Evolutionary conservation across 306 rosid genomes (phyloP), one percentile per base, ranked within the genome.

Genomic region (Erythrophleum fordii): DNA sequence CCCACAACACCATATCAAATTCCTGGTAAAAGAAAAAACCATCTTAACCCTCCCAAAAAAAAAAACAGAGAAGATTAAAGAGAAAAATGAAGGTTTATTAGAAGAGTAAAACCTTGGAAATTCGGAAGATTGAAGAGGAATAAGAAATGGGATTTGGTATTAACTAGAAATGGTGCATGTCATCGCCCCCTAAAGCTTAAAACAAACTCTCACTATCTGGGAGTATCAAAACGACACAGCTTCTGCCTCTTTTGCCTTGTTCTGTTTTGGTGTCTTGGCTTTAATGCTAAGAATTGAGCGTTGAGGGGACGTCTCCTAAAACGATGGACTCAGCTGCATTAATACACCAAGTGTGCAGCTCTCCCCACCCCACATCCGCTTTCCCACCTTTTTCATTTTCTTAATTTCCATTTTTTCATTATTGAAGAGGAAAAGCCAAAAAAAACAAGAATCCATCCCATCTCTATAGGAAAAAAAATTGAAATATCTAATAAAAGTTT

Each of bases 311-410:
- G 35, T 56, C 66, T 25, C 77, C 81, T 65, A 51, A 41, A 77
- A 53, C 79, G 74, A 80, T 51, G 73, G 51, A 39, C 11, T 44
- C 81, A 76, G 41, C 61, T 42, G 75, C 87, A 83, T 82, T 69
- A 77, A 84, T 75, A n/a, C 86, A 39, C 81, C 75, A 84, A 55
- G 56, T 37, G 52, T 77, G 81, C 12, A 65, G 73, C 87, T 81
- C 80, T 82, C 87, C 69, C 82, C 81, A 79, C 62, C 73, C 79
- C 52, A 48, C 78, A n/a, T 13, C 25, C 22, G 66, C 74, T 85
- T 73, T 72, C 68, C 77, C 72, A 72, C 85, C 83, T 78, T 59
- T 25, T 26, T 41, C 14, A 9, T 3, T 55, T 56, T 73, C 68
- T 73, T 17, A 56, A 9, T 56, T 9, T 56, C 16, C 31, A 56